A percentile compares a stretch with the other conserved stretches of the same genome.
Evolutionary conservation across 192 early-diverging fungal genomes (phyloP).

Genomic region (Linderina pennispora): DNA sequence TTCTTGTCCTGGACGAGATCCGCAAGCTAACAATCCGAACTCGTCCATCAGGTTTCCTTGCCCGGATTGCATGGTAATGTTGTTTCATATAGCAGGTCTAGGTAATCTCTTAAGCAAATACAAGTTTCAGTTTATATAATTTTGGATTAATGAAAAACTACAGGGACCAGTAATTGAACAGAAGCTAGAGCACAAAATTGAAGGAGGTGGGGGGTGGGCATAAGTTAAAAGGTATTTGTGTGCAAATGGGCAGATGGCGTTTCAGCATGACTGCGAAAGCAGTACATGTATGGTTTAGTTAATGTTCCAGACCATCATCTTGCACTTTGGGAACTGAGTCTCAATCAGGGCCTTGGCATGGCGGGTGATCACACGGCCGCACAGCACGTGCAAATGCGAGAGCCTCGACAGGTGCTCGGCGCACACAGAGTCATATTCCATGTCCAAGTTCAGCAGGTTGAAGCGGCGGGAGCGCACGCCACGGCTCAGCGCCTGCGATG

Average conservation of each 20-base stretch:
- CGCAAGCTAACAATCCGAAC: constrained; percentile 49
- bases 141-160: neutral
- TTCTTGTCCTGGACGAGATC: constrained; percentile 53
- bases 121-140: neutral
- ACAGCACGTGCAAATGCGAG: constrained; percentile 31
- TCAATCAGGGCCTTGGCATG: constrained; percentile 45
- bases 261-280: neutral
- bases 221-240: neutral
- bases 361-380: constrained; percentile 40
- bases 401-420: constrained; percentile 39
- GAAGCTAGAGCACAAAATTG: no score
- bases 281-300: constrained; percentile 7
- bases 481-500: constrained; percentile 32
- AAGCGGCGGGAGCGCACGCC: constrained; percentile 40
- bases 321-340: constrained; percentile 44
- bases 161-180: neutral
- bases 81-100: neutral
- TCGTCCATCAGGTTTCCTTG: neutral
- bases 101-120: no score
- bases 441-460: constrained; percentile 44
- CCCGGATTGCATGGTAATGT: neutral
- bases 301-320: constrained; percentile 47
- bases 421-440: constrained; percentile 45
- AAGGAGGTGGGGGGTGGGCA: no score
- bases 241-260: neutral